These are phyloP conservation scores for Pestalotiopsis sp. DNA, from an alignment of 2,329 filamentous ascomycete species.

Conservation along the genomic window DNA sequence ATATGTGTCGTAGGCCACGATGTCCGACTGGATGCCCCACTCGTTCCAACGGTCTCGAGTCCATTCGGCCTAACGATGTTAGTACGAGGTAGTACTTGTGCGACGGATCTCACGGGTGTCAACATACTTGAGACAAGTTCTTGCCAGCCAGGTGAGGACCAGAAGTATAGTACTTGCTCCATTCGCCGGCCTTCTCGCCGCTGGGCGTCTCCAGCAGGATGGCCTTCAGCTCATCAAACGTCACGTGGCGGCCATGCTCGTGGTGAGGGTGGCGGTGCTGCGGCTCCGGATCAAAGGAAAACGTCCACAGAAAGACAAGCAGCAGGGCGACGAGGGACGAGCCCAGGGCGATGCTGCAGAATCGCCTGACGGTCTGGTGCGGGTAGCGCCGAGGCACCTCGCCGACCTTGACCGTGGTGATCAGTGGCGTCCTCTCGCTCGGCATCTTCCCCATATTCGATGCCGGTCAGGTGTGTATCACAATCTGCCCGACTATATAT, in stretches of 20 bases:
- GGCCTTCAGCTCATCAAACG: conserved; percentile 54
- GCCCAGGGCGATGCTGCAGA: conserved; percentile 65
- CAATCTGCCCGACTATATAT: conserved; percentile 1
- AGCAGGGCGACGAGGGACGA: conserved; percentile 57
- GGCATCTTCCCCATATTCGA: conserved; percentile 36
- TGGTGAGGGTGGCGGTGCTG: conserved; percentile 27
- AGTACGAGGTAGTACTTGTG: neutral
- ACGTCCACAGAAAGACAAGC: conserved; percentile 46
- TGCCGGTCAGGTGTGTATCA: neutral
- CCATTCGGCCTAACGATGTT: conserved; percentile 62
- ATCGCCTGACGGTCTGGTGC: conserved; percentile 64
- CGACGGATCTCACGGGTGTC: neutral
- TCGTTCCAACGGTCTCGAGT: conserved; percentile 74
- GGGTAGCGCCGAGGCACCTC: conserved; percentile 57
- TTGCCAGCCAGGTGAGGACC: conserved; percentile 77
- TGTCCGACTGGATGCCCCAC: conserved; percentile 66
- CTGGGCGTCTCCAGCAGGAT: conserved; percentile 63
- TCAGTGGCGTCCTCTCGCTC: conserved; percentile 67
- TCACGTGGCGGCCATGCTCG: conserved; percentile 25
- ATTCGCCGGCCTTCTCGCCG: conserved; percentile 63
- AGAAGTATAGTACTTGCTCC: conserved; percentile 78
- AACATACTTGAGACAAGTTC: conserved; percentile 69
- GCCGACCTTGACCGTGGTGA: conserved; percentile 63
- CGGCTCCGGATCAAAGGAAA: conserved; percentile 31
- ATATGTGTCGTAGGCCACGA: conserved; percentile 75